phyloP scores from a whole-genome alignment of 2,329 filamentous ascomycete species.

The Trichoderma semiorbis region DNA sequence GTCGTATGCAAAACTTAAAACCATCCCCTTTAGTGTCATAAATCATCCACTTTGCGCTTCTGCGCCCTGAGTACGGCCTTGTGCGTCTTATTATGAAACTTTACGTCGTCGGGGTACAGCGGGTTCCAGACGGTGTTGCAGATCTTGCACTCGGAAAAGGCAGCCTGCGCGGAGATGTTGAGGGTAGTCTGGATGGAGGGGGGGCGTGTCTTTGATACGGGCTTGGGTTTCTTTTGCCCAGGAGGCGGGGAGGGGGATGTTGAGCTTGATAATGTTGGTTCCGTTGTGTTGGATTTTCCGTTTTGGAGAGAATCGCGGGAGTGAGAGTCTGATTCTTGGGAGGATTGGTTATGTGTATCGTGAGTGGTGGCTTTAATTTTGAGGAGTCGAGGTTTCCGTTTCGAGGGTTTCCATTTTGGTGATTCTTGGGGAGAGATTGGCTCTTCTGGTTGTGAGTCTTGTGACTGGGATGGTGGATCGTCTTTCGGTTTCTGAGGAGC shows the following conservation, averaged over 20 bases:
- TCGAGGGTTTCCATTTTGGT: neutral
- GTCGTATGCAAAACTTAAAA: neutral
- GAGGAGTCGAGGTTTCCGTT: slow-evolving; percentile 29
- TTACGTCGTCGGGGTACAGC: slow-evolving; percentile 42
- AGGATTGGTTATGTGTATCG: neutral
- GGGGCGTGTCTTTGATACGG: neutral
- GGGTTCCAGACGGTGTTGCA: slow-evolving; percentile 46
- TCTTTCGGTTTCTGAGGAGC: slow-evolving; percentile 19
- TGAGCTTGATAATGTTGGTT: neutral
- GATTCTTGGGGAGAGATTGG: slow-evolving; percentile 20
- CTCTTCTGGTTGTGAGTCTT: slow-evolving; percentile 2
- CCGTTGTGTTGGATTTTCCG: no score
- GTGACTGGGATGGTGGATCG: neutral
- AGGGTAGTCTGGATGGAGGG: slow-evolving; percentile 41
- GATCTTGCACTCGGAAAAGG: slow-evolving; percentile 42
- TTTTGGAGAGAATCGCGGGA: neutral
- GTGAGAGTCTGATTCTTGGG: neutral
- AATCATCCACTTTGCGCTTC: slow-evolving; percentile 24
- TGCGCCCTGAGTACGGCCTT: slow-evolving; percentile 31
- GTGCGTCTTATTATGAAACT: slow-evolving; percentile 40
- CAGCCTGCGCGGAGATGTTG: slow-evolving; percentile 40
- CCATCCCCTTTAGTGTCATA: neutral
- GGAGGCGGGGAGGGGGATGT: neutral
- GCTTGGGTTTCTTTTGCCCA: neutral
- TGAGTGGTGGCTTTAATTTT: slow-evolving; percentile 25